Conservation (phyloP, 2,329 filamentous ascomycete species). For the Ustilaginoidea virens region DNA sequence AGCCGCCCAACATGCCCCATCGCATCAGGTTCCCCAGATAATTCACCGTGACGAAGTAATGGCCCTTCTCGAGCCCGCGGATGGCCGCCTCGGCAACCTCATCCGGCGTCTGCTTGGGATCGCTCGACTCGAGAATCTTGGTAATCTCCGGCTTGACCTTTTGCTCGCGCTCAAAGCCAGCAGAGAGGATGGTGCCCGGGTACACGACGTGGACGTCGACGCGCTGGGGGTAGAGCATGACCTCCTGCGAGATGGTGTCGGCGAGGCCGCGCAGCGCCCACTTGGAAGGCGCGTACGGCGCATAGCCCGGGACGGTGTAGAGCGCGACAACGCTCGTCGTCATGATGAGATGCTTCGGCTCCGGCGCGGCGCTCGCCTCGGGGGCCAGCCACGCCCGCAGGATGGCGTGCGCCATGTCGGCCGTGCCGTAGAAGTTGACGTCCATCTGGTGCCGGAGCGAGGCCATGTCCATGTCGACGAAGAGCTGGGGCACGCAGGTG, state of each 20-base stretch:
- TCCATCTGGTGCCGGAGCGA: constrained; percentile 70
- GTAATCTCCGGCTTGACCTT: constrained; percentile 68
- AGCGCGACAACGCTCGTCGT: constrained; percentile 67
- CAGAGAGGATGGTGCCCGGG: constrained; percentile 68
- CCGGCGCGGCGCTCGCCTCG: constrained; percentile 23
- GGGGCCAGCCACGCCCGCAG: constrained; percentile 58
- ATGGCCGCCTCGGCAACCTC: constrained; percentile 60
- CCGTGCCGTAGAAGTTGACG: constrained; percentile 76
- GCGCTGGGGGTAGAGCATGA: constrained; percentile 70
- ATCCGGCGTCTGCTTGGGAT: constrained; percentile 64
- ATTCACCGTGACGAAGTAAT: constrained; percentile 66
- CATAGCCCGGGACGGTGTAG: constrained; percentile 67
- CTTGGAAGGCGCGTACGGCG: constrained; percentile 71
- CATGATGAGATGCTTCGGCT: constrained; percentile 69
- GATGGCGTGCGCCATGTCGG: constrained; percentile 72
- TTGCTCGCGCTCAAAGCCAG: constrained; percentile 64
- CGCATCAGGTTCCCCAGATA: constrained; percentile 60
- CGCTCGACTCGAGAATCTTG: constrained; percentile 63
- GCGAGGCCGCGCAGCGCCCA: constrained; percentile 69
- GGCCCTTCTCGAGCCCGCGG: constrained; percentile 59
- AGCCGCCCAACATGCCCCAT: constrained; percentile 39
- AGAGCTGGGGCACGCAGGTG: constrained; percentile 56
- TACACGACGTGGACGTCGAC: constrained; percentile 71
- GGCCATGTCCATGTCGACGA: constrained; percentile 55
- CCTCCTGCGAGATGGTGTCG: constrained; percentile 71